Percentiles rank a stretch among this genome's conserved stretches.
Evolutionary conservation across 1,284 basidiomycete genomes (phyloP).

Genomic region (Athelia psychrophila): DNA sequence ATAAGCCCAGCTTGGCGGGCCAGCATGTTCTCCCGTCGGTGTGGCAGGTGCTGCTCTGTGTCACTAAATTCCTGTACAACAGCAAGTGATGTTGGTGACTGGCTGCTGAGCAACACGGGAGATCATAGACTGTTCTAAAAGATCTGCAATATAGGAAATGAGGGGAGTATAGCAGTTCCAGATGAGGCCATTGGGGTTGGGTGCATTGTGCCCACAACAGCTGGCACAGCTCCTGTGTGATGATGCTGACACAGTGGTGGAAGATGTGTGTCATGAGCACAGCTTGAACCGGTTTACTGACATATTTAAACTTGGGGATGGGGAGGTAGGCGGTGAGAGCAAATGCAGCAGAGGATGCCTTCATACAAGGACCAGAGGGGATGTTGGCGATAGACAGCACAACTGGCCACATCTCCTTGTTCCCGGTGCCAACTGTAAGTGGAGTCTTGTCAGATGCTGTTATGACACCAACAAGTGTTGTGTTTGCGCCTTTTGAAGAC

Average conservation of each 20-base stretch:
- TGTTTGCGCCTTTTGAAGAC: background rate
- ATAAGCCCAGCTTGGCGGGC: background rate
- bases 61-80: background rate
- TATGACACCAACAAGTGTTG: slow-evolving; percentile 1
- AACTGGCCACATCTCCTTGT: slow-evolving; percentile 1
- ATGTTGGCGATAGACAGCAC: slow-evolving; percentile 1
- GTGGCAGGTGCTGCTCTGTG: background rate
- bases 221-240: slow-evolving; percentile 1
- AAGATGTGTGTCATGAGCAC: slow-evolving; percentile 6
- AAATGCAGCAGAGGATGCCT: slow-evolving; percentile 1
- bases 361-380: background rate
- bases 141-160: slow-evolving; percentile 1
- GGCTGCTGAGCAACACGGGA: background rate
- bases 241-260: slow-evolving; percentile 6
- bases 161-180: slow-evolving; percentile 4
- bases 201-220: background rate
- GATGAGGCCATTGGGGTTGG: slow-evolving; percentile 1
- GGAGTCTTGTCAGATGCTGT: slow-evolving; percentile 3
- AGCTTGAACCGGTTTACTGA: background rate
- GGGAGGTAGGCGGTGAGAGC: background rate
- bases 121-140: slow-evolving; percentile 7
- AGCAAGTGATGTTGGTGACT: background rate
- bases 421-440: slow-evolving; percentile 3
- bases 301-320: slow-evolving; percentile 1
- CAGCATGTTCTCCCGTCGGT: background rate